Evolutionary conservation across 192 early-diverging fungal genomes (phyloP).

Genomic region (Coemansia sp.): DNA sequence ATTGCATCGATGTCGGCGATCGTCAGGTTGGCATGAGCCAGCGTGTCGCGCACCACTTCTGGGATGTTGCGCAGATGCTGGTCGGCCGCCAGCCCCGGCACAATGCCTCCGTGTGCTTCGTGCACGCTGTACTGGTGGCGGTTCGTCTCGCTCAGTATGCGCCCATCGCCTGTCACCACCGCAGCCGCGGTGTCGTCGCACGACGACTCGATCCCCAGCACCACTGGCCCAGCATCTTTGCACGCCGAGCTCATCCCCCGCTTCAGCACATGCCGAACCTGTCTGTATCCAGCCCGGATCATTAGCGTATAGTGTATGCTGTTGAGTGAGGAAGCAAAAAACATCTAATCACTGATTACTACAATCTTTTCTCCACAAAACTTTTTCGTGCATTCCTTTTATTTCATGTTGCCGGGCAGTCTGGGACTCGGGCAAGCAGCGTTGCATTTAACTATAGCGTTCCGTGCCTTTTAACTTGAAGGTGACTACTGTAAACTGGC

Average conservation of each 20-base stretch:
- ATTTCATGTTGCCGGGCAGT: background rate
- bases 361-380: background rate
- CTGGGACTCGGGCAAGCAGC: background rate
- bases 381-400: background rate
- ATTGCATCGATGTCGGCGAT: slow-evolving; percentile 64
- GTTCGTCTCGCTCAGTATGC: slow-evolving; percentile 62
- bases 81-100: slow-evolving; percentile 66
- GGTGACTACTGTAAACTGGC: too few species aligned
- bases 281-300: background rate
- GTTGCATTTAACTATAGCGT: background rate
- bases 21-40: slow-evolving; percentile 55
- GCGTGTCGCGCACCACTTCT: slow-evolving; percentile 59
- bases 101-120: slow-evolving; percentile 73
- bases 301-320: background rate
- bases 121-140: slow-evolving; percentile 66
- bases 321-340: background rate
- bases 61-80: slow-evolving; percentile 67
- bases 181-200: slow-evolving; percentile 81
- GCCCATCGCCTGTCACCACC: slow-evolving; percentile 64
- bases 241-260: slow-evolving; percentile 76
- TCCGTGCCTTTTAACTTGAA: too few species aligned
- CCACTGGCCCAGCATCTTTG: slow-evolving; percentile 72
- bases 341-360: background rate
- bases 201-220: slow-evolving; percentile 74
- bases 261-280: background rate